These are phyloP conservation scores for Yamadazyma paraphyllophila DNA, from an alignment of 805 yeast species.

Conservation along the genomic window DNA sequence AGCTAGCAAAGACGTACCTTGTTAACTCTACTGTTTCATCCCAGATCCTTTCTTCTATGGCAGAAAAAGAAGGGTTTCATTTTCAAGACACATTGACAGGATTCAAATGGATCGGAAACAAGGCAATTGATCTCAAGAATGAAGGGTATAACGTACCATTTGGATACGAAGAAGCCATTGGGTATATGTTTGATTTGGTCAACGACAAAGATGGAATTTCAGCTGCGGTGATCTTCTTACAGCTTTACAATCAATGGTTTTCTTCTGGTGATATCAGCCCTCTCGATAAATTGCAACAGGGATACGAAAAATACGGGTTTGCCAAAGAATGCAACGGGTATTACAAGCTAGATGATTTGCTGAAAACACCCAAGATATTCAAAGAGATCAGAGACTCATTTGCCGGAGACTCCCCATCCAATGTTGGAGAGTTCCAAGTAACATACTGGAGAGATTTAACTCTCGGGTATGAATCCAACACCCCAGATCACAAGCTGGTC, in stretches of 20 bases:
- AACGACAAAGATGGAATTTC: conserved; percentile 93
- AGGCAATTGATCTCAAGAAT: conserved; percentile 66
- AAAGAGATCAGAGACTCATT: conserved; percentile 44
- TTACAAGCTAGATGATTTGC: conserved; percentile 60
- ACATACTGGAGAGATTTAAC: conserved; percentile 81
- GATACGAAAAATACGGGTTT: conserved; percentile 69
- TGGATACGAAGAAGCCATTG: conserved; percentile 95
- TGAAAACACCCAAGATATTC: conserved; percentile 55
- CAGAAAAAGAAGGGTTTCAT: conserved; percentile 55
- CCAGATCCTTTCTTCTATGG: conserved; percentile 71
- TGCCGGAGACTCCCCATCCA: conserved; percentile 36
- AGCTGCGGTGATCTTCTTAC: conserved; percentile 74
- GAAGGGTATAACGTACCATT: conserved; percentile 75
- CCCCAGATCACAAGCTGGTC: conserved; percentile 53
- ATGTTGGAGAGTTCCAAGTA: conserved; percentile 59
- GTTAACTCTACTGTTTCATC: conserved; percentile 92
- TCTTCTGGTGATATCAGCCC: conserved; percentile 31
- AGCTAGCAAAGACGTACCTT: conserved; percentile 46
- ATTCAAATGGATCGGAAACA: conserved; percentile 95
- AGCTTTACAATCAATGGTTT: conserved; percentile 49
- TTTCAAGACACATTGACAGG: conserved; percentile 89
- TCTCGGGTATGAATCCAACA: conserved; percentile 70
- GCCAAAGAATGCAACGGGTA: conserved; percentile 87
- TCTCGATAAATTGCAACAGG: conserved; percentile 51
- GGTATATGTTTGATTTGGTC: conserved; percentile 81